Evolutionary conservation across 2,329 filamentous ascomycete genomes (phyloP).

Genomic region (Ilyonectria destructans): DNA sequence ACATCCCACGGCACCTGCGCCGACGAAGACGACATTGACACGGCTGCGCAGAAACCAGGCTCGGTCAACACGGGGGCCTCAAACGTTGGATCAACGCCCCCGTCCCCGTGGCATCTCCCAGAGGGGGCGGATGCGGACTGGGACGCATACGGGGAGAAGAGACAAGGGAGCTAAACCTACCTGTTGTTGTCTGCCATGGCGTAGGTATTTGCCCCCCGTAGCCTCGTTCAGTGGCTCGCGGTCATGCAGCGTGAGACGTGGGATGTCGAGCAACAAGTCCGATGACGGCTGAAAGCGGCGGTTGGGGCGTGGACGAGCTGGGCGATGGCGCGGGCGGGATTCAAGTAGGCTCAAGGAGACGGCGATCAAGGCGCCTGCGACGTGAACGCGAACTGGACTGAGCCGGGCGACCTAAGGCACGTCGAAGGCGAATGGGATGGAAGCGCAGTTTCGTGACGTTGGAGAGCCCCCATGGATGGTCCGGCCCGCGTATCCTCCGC

Average conservation of each 20-base stretch:
- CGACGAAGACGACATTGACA: constrained; percentile 76
- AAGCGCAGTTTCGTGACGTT: constrained; percentile 22
- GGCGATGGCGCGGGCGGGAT: constrained; percentile 4
- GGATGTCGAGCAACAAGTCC: not conserved
- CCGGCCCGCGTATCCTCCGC: constrained; percentile 26
- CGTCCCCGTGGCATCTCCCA: not conserved
- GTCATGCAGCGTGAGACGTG: constrained; percentile 4
- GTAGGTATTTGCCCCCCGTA: constrained; percentile 3
- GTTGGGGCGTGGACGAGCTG: constrained; percentile 4
- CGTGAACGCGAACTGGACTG: constrained; percentile 8
- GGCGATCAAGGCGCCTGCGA: not conserved
- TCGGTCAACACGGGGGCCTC: constrained; percentile 32
- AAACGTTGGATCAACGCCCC: constrained; percentile 19
- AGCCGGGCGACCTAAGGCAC: constrained; percentile 12
- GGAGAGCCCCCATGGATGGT: constrained; percentile 24
- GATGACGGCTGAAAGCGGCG: constrained; percentile 4
- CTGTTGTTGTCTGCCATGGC: constrained; percentile 4
- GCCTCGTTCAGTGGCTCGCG: not conserved
- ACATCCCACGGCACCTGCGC: constrained; percentile 80
- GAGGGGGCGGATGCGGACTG: not conserved
- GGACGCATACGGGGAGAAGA: not conserved
- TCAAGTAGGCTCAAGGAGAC: constrained; percentile 6
- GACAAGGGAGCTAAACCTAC: not conserved
- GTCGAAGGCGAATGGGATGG: constrained; percentile 18
- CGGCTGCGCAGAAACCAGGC: constrained; percentile 34